phyloP scores from a whole-genome alignment of 306 rosid genomes.

The Trifolium fragiferum region DNA sequence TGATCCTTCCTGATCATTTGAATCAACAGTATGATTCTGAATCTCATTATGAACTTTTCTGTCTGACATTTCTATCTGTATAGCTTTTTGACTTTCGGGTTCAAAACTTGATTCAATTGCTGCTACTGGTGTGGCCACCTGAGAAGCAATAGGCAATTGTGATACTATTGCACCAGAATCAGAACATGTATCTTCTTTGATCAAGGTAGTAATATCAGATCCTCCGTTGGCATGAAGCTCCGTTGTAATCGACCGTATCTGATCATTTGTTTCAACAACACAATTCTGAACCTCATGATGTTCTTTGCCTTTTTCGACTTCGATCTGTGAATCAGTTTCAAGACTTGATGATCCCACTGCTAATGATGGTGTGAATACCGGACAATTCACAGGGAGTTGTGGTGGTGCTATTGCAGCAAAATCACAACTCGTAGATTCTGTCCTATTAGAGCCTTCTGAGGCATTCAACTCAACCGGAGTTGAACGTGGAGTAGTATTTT shows the following conservation, averaged over 20 bases:
- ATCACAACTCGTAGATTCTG: conserved; percentile 1
- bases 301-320: neutral
- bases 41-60: conserved; percentile 4
- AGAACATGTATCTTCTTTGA: neutral
- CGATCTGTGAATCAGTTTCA: neutral
- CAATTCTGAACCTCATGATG: conserved; percentile 1
- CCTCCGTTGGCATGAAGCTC: neutral
- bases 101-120: too few relatives aligned
- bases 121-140: neutral
- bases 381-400: neutral
- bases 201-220: conserved; percentile 9
- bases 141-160: neutral
- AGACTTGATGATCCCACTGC: conserved; percentile 25
- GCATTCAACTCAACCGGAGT: neutral
- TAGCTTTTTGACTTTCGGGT: too few relatives aligned
- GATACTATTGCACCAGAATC: neutral
- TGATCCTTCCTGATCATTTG: conserved; percentile 15
- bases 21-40: neutral
- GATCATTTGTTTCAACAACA: neutral
- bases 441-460: conserved; percentile 1
- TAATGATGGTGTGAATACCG: neutral
- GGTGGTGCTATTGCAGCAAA: neutral
- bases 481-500: conserved; percentile 7
- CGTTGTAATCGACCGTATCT: conserved; percentile 10
- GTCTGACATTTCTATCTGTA: neutral